phyloP scores from a whole-genome alignment of 495 filamentous ascomycete species.

The Neurospora sp. region DNA sequence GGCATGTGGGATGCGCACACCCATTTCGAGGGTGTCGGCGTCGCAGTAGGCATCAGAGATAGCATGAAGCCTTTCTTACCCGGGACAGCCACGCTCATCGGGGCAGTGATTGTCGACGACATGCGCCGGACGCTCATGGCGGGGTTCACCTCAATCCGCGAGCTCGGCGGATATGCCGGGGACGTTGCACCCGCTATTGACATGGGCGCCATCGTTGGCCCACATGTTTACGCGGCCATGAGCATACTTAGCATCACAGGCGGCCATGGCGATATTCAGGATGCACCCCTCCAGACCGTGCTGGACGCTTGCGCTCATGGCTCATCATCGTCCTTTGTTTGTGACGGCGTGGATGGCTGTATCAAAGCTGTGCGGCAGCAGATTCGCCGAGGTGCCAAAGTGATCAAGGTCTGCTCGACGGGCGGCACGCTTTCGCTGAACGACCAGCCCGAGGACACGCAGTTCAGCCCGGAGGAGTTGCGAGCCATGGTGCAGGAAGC shows the following conservation, averaged over 20 bases:
- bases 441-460: slow-evolving; percentile 36
- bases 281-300: slow-evolving; percentile 24
- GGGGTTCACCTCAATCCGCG: slow-evolving; percentile 44
- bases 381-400: slow-evolving; percentile 38
- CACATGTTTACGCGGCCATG: slow-evolving; percentile 36
- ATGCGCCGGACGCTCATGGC: slow-evolving; percentile 29
- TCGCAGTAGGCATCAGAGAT: slow-evolving; percentile 4
- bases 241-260: slow-evolving; percentile 35
- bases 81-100: slow-evolving; percentile 2
- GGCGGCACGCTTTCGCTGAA: slow-evolving; percentile 37
- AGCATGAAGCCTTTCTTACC: not conserved
- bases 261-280: slow-evolving; percentile 38
- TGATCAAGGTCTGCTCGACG: slow-evolving; percentile 42
- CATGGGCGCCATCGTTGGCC: slow-evolving; percentile 37
- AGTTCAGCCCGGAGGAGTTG: slow-evolving; percentile 43
- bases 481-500: slow-evolving; percentile 40
- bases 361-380: slow-evolving; percentile 35
- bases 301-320: slow-evolving; percentile 16
- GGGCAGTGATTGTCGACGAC: slow-evolving; percentile 6
- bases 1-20: slow-evolving; percentile 45
- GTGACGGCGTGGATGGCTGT: slow-evolving; percentile 41
- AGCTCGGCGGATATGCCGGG: slow-evolving; percentile 35
- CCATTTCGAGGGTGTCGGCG: slow-evolving; percentile 27
- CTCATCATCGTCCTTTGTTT: slow-evolving; percentile 6
- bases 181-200: slow-evolving; percentile 34